Evolutionary conservation across 2,329 filamentous ascomycete species (phyloP).

Genomic region (Stagonosporopsis rhizophila): DNA sequence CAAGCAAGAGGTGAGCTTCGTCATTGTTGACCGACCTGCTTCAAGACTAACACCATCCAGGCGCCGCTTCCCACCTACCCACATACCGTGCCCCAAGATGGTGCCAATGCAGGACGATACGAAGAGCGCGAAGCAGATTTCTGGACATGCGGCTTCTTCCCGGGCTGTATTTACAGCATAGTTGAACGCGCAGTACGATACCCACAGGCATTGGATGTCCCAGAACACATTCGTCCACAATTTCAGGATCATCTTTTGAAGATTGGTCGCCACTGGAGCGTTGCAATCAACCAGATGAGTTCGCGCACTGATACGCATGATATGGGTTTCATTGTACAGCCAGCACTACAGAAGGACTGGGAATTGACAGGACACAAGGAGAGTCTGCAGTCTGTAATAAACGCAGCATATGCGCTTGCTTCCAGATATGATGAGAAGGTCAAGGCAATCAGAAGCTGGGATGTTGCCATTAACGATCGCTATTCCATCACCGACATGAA

Average conservation of each 20-base stretch:
- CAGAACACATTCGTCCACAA: conserved; percentile 23
- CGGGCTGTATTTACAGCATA: conserved; percentile 44
- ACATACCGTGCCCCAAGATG: conserved; percentile 43
- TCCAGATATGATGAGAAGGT: conserved; percentile 53
- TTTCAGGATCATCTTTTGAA: conserved; percentile 35
- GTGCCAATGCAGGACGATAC: conserved; percentile 33
- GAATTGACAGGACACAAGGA: conserved; percentile 53
- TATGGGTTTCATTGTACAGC: conserved; percentile 62
- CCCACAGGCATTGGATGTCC: conserved; percentile 34
- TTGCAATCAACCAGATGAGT: conserved; percentile 45
- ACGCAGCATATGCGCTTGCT: conserved; percentile 55
- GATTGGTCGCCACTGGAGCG: conserved; percentile 41
- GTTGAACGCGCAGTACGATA: conserved; percentile 43
- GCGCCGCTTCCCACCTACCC: conserved; percentile 41
- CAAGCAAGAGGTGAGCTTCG: conserved; percentile 27
- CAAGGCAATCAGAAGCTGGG: conserved; percentile 59
- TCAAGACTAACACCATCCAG: conserved; percentile 8
- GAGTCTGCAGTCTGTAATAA: conserved; percentile 53
- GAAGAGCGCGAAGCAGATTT: conserved; percentile 47
- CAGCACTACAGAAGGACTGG: conserved; percentile 57
- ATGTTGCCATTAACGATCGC: conserved; percentile 49
- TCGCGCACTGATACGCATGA: conserved; percentile 60
- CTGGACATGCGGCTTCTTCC: conserved; percentile 49
- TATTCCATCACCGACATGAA: conserved; percentile 48
- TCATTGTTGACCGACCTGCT: neutral